Percentiles rank a stretch among this genome's conserved stretches.
Conservation (phyloP, 1,284 basidiomycete species). For the Ganoderma boninense region DNA sequence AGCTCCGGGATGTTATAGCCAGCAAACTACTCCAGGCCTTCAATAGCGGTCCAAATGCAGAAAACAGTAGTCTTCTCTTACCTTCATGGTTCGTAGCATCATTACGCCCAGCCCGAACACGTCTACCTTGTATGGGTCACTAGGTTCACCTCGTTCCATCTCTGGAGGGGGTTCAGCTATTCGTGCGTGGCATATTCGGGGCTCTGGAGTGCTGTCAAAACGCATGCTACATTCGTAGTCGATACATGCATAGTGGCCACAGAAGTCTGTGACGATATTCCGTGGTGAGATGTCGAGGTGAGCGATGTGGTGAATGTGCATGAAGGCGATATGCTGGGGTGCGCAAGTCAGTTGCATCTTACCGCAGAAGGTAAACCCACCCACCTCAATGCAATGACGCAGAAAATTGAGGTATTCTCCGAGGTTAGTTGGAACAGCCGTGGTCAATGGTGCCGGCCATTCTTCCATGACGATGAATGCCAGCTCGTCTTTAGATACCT, state of each 20-base stretch:
- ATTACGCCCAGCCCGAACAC: slow-evolving; percentile 74
- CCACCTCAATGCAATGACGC: slow-evolving; percentile 71
- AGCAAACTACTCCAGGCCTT: slow-evolving; percentile 49
- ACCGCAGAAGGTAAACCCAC: not conserved
- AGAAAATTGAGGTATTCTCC: slow-evolving; percentile 62
- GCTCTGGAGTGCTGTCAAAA: slow-evolving; percentile 50
- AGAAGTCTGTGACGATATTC: slow-evolving; percentile 72
- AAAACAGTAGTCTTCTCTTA: slow-evolving; percentile 39
- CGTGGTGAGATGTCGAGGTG: slow-evolving; percentile 77
- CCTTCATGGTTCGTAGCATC: slow-evolving; percentile 70
- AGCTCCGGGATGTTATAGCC: slow-evolving; percentile 66
- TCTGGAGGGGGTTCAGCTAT: slow-evolving; percentile 78
- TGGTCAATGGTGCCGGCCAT: slow-evolving; percentile 71
- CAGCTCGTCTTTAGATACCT: slow-evolving; percentile 58
- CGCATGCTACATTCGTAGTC: slow-evolving; percentile 74
- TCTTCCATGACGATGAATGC: slow-evolving; percentile 82
- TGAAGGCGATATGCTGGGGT: slow-evolving; percentile 68
- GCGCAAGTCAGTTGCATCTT: slow-evolving; percentile 8
- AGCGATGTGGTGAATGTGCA: slow-evolving; percentile 70
- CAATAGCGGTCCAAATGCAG: slow-evolving; percentile 2
- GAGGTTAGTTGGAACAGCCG: slow-evolving; percentile 58
- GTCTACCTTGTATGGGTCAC: slow-evolving; percentile 74
- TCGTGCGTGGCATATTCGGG: slow-evolving; percentile 52
- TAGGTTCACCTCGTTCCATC: slow-evolving; percentile 56
- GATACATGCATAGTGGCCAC: slow-evolving; percentile 72